These are phyloP conservation scores for Aspergillus latus DNA, from an alignment of 2,329 filamentous ascomycete species.

Conservation along the genomic window DNA sequence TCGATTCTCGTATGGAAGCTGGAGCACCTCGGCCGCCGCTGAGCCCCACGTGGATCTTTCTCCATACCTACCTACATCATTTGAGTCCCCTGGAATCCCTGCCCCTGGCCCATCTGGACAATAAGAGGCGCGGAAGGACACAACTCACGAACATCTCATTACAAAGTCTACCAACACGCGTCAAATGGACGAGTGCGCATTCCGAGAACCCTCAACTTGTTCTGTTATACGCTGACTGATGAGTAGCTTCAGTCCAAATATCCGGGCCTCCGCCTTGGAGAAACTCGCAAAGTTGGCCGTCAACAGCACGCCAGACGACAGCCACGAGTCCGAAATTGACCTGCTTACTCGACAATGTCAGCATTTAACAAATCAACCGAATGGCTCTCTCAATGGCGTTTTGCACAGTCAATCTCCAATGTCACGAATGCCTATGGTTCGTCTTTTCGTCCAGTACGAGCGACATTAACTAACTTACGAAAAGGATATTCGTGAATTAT, in stretches of 20 bases:
- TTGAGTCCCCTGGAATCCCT: background rate
- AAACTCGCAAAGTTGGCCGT: conserved; percentile 46
- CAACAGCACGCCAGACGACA: conserved; percentile 27
- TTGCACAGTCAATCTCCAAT: conserved; percentile 38
- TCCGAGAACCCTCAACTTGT: background rate
- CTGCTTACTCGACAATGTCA: conserved; percentile 37
- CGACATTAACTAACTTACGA: conserved; percentile 22
- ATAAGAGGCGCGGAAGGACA: background rate
- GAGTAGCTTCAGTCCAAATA: conserved; percentile 32
- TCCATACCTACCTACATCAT: background rate
- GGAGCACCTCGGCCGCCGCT: too few relatives aligned
- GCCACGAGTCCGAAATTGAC: conserved; percentile 36
- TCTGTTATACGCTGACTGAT: conserved; percentile 14
- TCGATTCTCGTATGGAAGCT: too few relatives aligned
- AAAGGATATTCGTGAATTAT: conserved; percentile 83
- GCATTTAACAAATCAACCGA: conserved; percentile 23
- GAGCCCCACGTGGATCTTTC: conserved; percentile 5
- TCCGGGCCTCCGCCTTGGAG: conserved; percentile 45
- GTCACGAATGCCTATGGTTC: conserved; percentile 43
- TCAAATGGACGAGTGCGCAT: conserved; percentile 36
- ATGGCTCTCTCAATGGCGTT: conserved; percentile 38
- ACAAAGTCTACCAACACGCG: background rate
- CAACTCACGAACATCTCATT: background rate
- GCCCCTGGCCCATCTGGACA: background rate
- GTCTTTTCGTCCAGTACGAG: conserved; percentile 10